Base-by-base conservation (phyloP, 2,329 filamentous ascomycete species). In the Phaeosphaeria sp. region DNA sequence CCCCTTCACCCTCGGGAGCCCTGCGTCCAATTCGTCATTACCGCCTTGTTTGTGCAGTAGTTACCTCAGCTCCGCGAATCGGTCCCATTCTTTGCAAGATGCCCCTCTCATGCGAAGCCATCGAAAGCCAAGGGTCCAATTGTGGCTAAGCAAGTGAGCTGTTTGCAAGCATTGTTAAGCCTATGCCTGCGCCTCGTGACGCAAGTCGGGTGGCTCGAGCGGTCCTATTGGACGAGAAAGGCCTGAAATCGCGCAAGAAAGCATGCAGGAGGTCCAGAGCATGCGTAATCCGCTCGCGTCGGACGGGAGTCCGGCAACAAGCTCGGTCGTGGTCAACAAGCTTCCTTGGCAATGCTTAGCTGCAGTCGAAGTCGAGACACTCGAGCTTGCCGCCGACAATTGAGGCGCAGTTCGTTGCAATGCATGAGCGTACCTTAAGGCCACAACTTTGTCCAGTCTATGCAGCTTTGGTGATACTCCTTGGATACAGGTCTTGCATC, bases 261-360 rank as follows among this genome's bases (percentile, higher is more conserved):
- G 56, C 52, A 66, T 65, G 41, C 58, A 56, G 30, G 22, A 54
- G 47, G 23, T 43, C 65, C 57, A 18, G 66, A 39, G 66, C 62
- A 55, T 71, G 66, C 71, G 69, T 69, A 69, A 69, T 67, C 53
- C 22, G 52, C 20, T 54, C 44, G 56, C 56, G 30, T 55, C 53
- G 55, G 49, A 47, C 25, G 51, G 50, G 44, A 47, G 43, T 52
- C 25, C 43, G 42, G 47, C 52, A 48, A 48, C 23, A 56, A 46
- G 39, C 42, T 47, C 43, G 46, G 55, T 22, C 48, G 59, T 52
- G 50, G 46, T 53, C 59, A 49, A 49, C 47, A 70, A 72, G 67
- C 65, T 66, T 63, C 54, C 68, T 72, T 70, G 66, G 67, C 60
- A 68, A 72, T 63, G 72, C 71, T 74, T 72, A 63, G 62, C 60